Base-by-base conservation (phyloP, 805 yeast genomes). In the Candida oleophila region DNA sequence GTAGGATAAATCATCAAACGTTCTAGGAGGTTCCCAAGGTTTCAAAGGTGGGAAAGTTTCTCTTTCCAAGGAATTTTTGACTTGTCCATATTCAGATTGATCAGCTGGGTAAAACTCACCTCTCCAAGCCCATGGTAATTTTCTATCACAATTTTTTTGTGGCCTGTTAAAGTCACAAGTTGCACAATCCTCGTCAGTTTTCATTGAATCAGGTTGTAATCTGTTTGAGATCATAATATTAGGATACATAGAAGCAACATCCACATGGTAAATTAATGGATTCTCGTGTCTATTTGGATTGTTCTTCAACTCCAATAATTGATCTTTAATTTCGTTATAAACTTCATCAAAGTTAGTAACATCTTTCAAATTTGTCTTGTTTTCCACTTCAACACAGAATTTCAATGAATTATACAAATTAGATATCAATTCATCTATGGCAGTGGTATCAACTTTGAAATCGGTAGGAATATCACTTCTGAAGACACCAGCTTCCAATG, bases 221-320 rank as follows among this genome's bases (percentile, higher is more conserved):
- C 99, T 81, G 67, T 94, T 94, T 0, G 98, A 87, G 4, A 96
- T 89, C 98, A 94, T 94, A 62, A 94, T 94, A 61, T 94, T 94
- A 4, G 99, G 99, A 61, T 94, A 94, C 99, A 94, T 94, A 1
- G 99, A 94, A 0, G 99, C 97, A 43, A 94, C 99, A 72, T 94
- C 99, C 33, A 95, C 96, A 61, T 94, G 99, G 58, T 95, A 94
- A 52, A 94, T 94, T 41, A 88, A 71, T 0, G 99, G 99, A 9
- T 72, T 71, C 57, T 94, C 98, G 11, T 64, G 62, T 54, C 97
- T 74, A 33, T 73, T 73, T 1, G 92, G 91, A 34, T 76, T 75
- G 1, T 71, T 62, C 50, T 80, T 82, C 43, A 94, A 66, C 2
- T 76, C 87, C n/a, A 76, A 48, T 12, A 94, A 70, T 54, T 72